Evolutionary conservation across 2,329 filamentous ascomycete species (phyloP).

Genomic region (Sphaerostilbella broomeana): DNA sequence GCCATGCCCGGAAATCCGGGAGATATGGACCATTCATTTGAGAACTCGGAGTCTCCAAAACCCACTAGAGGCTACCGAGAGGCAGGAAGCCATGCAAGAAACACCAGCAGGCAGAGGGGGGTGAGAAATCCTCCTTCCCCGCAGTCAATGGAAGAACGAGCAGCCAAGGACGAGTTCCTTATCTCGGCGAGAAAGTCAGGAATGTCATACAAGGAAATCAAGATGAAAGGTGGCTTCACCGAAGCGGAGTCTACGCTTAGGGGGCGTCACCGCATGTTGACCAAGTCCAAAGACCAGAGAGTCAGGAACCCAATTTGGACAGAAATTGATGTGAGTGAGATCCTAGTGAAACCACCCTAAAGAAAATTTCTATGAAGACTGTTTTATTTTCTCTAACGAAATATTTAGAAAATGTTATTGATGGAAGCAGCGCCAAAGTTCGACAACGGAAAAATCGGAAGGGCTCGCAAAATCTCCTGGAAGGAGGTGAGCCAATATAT

Average conservation of each 20-base stretch:
- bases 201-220: conserved; percentile 61
- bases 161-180: conserved; percentile 38
- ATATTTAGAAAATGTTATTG: conserved; percentile 38
- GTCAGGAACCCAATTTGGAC: conserved; percentile 62
- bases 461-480: conserved; percentile 44
- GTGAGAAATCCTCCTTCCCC: too few relatives aligned
- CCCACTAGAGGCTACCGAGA: too few relatives aligned
- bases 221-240: conserved; percentile 43
- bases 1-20: too few relatives aligned
- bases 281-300: conserved; percentile 54
- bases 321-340: conserved; percentile 52
- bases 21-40: too few relatives aligned
- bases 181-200: conserved; percentile 48
- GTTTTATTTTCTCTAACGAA: background rate
- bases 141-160: background rate
- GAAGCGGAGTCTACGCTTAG: conserved; percentile 68
- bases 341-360: background rate
- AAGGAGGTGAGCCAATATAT: conserved; percentile 52
- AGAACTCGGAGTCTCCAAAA: too few relatives aligned
- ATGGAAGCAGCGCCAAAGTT: conserved; percentile 36
- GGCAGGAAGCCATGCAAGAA: too few relatives aligned
- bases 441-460: conserved; percentile 24
- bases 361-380: too few relatives aligned
- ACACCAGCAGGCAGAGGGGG: too few relatives aligned
- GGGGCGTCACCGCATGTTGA: conserved; percentile 59